Evolutionary conservation across 169 alveolate genomes (phyloP).

Genomic region (Amoebophrya sp.): DNA sequence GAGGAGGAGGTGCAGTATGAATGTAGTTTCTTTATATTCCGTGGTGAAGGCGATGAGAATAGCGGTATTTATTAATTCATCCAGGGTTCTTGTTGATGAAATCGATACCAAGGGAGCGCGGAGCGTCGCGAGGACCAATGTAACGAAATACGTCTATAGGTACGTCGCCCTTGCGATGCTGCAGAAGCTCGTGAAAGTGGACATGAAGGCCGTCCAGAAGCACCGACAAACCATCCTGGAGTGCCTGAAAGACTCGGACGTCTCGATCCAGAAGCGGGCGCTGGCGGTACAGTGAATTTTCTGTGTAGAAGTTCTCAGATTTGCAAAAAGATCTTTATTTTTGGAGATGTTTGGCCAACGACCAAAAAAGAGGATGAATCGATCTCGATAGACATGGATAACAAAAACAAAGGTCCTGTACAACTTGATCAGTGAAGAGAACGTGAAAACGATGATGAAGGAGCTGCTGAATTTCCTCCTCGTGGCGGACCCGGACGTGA

Average conservation of each 20-base stretch:
- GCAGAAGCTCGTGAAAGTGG: constrained; percentile 71
- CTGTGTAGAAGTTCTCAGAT: neutral
- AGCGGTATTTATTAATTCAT: no score
- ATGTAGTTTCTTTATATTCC: no score
- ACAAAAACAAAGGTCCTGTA: constrained; percentile 58
- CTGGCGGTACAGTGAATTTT: constrained; percentile 48
- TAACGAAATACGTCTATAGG: no score
- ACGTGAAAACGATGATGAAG: constrained; percentile 42
- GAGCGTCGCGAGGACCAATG: no score
- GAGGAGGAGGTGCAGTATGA: no score
- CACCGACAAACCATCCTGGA: constrained; percentile 64
- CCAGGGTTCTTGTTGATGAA: no score
- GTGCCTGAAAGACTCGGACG: constrained; percentile 79
- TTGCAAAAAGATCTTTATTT: neutral
- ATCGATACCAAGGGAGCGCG: no score
- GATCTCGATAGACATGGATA: neutral
- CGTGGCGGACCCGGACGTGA: constrained; percentile 20
- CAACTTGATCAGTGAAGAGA: constrained; percentile 71
- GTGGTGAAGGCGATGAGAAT: no score
- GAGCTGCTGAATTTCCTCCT: constrained; percentile 28
- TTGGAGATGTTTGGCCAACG: no score
- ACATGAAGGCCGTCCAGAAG: constrained; percentile 66
- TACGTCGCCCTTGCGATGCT: constrained; percentile 70
- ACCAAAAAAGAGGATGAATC: neutral
- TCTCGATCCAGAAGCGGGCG: constrained; percentile 87